phyloP scores from a whole-genome alignment of 192 early-diverging fungal genomes.

The Coemansia furcata region DNA sequence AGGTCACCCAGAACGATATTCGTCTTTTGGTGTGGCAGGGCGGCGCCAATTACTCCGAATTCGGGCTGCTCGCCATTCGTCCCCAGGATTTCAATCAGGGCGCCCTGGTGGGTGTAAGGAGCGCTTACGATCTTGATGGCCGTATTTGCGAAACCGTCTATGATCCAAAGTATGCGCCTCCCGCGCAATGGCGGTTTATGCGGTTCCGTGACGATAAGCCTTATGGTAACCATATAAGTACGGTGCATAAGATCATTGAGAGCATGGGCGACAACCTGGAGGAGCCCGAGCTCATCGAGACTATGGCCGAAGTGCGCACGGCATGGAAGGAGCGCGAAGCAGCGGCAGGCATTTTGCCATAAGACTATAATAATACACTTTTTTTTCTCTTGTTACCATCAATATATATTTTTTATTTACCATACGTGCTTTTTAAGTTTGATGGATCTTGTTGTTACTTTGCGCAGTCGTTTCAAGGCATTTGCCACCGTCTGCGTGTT shows the following conservation, averaged over 20 bases:
- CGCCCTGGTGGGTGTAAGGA: not conserved
- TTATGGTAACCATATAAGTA: constrained; percentile 63
- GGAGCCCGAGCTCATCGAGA: constrained; percentile 11
- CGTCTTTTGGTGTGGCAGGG: constrained; percentile 56
- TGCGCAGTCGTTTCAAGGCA: constrained; percentile 6
- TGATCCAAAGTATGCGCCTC: constrained; percentile 51
- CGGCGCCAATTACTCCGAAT: constrained; percentile 32
- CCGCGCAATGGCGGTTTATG: constrained; percentile 67
- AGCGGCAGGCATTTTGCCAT: not conserved
- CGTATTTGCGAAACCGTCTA: constrained; percentile 65
- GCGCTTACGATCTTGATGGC: constrained; percentile 38
- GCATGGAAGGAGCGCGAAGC: constrained; percentile 28
- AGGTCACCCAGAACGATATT: constrained; percentile 47
- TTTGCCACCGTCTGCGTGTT: constrained; percentile 32
- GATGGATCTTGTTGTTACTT: not conserved
- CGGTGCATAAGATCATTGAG: constrained; percentile 59
- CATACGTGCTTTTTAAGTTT: not conserved
- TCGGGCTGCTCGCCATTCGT: constrained; percentile 57
- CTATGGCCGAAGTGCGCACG: constrained; percentile 1
- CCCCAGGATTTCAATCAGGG: constrained; percentile 47
- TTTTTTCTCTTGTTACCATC: not conserved
- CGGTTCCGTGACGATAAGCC: constrained; percentile 79
- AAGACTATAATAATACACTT: not conserved
- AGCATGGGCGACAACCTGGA: constrained; percentile 74
- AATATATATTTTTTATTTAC: not conserved